Conservation (phyloP, 176 grass and related monocot species). For the Elaeis guineensis region DNA sequence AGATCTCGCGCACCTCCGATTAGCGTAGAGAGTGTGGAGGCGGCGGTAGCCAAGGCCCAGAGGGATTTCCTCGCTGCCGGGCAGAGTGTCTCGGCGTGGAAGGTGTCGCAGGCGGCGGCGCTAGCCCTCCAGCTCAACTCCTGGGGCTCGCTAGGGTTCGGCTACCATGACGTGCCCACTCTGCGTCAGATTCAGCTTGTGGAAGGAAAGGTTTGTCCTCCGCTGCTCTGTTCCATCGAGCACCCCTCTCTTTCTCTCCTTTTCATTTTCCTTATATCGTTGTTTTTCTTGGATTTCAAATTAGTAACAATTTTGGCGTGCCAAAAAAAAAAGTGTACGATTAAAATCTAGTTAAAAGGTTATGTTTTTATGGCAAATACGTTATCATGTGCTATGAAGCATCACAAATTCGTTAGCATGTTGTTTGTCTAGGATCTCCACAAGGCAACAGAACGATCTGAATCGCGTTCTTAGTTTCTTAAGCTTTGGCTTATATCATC, state of each 20-base stretch:
- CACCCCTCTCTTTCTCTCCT: background rate
- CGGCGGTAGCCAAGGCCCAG: slow-evolving; percentile 8
- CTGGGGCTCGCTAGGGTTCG: slow-evolving; percentile 7
- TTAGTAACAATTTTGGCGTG: no score
- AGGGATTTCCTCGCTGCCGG: slow-evolving; percentile 1
- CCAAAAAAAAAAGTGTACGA: no score
- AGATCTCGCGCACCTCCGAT: no score
- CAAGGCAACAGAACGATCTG: no score
- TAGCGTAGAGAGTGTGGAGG: slow-evolving; percentile 6
- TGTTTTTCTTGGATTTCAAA: background rate
- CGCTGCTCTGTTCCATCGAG: background rate
- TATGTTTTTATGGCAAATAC: no score
- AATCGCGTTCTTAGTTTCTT: no score
- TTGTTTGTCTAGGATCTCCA: no score
- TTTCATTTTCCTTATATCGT: background rate
- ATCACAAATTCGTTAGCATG: no score
- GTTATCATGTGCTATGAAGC: no score
- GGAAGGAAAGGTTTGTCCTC: slow-evolving; percentile 15
- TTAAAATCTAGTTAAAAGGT: no score
- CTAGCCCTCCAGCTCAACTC: slow-evolving; percentile 11
- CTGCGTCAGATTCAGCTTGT: slow-evolving; percentile 19
- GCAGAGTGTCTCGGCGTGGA: slow-evolving; percentile 19
- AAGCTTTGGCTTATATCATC: no score
- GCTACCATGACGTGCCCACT: slow-evolving; percentile 16
- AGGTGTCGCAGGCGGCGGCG: slow-evolving; percentile 13